Evolutionary conservation across 2,329 filamentous ascomycete species (phyloP).

Genomic region (Apiospora phragmitis): DNA sequence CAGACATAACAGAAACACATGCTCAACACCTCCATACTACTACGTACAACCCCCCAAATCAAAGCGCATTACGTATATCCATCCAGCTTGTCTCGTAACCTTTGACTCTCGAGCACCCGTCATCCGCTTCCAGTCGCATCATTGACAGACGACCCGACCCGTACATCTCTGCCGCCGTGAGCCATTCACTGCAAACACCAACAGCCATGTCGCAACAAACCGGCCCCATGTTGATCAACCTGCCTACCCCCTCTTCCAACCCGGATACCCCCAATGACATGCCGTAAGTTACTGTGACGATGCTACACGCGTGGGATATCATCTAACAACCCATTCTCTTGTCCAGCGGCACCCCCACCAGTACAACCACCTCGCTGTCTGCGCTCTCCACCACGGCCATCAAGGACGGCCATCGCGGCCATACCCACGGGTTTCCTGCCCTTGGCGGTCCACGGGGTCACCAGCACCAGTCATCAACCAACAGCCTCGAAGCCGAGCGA

Average conservation of each 20-base stretch:
- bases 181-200: constrained; percentile 1
- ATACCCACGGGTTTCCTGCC: constrained; percentile 61
- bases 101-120: background rate
- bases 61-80: background rate
- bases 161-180: background rate
- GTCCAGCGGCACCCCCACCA: constrained; percentile 84
- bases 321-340: background rate
- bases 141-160: background rate
- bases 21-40: background rate
- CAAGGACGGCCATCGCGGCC: constrained; percentile 91
- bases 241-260: constrained; percentile 79
- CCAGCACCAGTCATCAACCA: constrained; percentile 62
- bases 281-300: constrained; percentile 62
- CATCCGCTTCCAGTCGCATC: background rate
- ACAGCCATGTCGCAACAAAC: constrained; percentile 34
- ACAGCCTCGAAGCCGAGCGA: constrained; percentile 85
- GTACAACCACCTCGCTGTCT: constrained; percentile 87
- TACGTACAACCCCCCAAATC: background rate
- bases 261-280: constrained; percentile 86
- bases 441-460: constrained; percentile 55
- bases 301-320: no score
- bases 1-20: background rate
- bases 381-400: constrained; percentile 91
- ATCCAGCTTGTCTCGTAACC: background rate
- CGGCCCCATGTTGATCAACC: constrained; percentile 74